Percentiles rank a stretch among this genome's conserved stretches.
These are phyloP conservation scores for Fusarium neocosmosporiellum DNA, from an alignment of 2,329 filamentous ascomycete genomes.

Conservation along the genomic window DNA sequence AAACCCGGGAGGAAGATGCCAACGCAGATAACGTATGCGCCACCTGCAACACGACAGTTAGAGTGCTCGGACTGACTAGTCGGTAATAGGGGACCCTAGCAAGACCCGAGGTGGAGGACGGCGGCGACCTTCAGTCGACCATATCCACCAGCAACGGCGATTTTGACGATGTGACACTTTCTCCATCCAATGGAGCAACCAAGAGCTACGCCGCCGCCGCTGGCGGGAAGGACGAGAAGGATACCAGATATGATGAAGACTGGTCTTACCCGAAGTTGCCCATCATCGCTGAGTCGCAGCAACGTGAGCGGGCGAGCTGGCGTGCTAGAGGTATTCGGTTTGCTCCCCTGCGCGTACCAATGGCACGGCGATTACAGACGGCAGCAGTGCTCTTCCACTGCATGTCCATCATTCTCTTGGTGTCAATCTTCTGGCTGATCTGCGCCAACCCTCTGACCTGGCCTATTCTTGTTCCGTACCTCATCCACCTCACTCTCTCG, in stretches of 20 bases:
- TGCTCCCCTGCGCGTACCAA: slow-evolving; percentile 81
- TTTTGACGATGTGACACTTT: slow-evolving; percentile 21
- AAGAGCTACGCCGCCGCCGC: slow-evolving; percentile 40
- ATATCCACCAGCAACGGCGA: slow-evolving; percentile 35
- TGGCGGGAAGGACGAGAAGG: slow-evolving; percentile 20
- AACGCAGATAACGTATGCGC: slow-evolving; percentile 19
- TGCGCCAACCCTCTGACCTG: slow-evolving; percentile 93
- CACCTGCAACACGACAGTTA: neutral
- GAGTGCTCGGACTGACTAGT: slow-evolving; percentile 8
- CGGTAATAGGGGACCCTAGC: slow-evolving; percentile 1
- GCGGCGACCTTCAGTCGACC: slow-evolving; percentile 23
- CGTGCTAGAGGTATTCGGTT: slow-evolving; percentile 75
- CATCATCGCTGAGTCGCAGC: slow-evolving; percentile 22
- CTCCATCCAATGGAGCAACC: slow-evolving; percentile 25
- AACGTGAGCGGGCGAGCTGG: slow-evolving; percentile 48
- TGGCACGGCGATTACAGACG: slow-evolving; percentile 79
- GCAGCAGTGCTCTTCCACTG: slow-evolving; percentile 81
- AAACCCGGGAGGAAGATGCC: slow-evolving; percentile 7
- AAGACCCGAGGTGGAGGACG: slow-evolving; percentile 20
- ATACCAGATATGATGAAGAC: slow-evolving; percentile 18
- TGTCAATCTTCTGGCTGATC: slow-evolving; percentile 88
- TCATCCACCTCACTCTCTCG: slow-evolving; percentile 85
- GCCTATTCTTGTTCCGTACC: slow-evolving; percentile 81
- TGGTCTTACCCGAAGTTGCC: slow-evolving; percentile 45
- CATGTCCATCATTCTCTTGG: slow-evolving; percentile 74